Evolutionary conservation across 345 rosid species (phyloP).

Genomic region (Lagerstroemia speciosa): DNA sequence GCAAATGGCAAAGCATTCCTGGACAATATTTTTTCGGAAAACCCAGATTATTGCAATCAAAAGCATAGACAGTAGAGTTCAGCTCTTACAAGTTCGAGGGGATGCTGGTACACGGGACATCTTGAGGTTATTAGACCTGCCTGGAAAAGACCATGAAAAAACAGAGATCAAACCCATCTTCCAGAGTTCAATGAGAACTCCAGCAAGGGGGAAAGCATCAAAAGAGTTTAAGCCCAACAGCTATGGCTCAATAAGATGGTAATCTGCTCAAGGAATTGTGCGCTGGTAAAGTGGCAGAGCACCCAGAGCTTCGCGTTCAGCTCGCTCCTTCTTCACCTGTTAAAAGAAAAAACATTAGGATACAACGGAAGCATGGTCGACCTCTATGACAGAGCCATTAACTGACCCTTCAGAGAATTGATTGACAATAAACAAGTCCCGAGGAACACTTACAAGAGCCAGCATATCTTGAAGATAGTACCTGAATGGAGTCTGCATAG

Average conservation of each 20-base stretch:
- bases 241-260: neutral
- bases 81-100: too few relatives aligned
- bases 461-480: conserved; percentile 86
- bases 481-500: conserved; percentile 93
- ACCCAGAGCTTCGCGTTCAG: conserved; percentile 41
- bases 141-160: too few relatives aligned
- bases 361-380: neutral
- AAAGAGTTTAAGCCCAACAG: too few relatives aligned
- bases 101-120: too few relatives aligned
- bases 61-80: too few relatives aligned
- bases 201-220: too few relatives aligned
- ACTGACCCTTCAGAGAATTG: neutral
- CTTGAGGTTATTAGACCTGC: too few relatives aligned
- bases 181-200: too few relatives aligned
- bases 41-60: too few relatives aligned
- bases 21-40: too few relatives aligned
- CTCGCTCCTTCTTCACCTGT: conserved; percentile 43
- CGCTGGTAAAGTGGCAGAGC: conserved; percentile 43
- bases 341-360: conserved; percentile 4
- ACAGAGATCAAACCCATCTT: too few relatives aligned
- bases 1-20: too few relatives aligned
- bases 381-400: neutral
- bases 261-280: conserved; percentile 25
- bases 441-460: conserved; percentile 61
- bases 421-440: neutral